Evolutionary conservation across 371 early-diverging fungal genomes (phyloP).

Genomic region (Dichotomocladium elegans): DNA sequence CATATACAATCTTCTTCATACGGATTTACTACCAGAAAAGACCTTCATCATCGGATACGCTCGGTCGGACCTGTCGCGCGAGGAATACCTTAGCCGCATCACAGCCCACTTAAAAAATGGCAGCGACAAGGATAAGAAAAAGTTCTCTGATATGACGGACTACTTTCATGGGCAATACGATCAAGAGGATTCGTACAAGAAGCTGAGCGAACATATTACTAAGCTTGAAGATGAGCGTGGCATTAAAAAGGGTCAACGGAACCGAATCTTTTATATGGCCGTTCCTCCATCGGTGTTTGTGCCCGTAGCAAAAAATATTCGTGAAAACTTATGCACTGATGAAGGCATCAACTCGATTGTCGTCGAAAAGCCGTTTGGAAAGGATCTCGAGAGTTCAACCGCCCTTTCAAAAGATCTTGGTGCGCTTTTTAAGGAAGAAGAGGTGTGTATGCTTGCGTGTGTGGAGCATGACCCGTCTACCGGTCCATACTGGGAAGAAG

Average conservation of each 20-base stretch:
- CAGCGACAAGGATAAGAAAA: slow-evolving; percentile 18
- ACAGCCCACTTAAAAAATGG: slow-evolving; percentile 64
- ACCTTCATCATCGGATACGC: slow-evolving; percentile 94
- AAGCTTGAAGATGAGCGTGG: slow-evolving; percentile 48
- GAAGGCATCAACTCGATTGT: slow-evolving; percentile 70
- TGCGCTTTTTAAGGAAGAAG: slow-evolving; percentile 77
- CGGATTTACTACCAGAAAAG: slow-evolving; percentile 72
- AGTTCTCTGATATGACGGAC: slow-evolving; percentile 67
- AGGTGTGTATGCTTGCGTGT: slow-evolving; percentile 48
- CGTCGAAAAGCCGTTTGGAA: slow-evolving; percentile 99
- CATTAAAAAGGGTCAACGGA: slow-evolving; percentile 28
- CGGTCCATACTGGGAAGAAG: not conserved
- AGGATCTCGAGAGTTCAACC: slow-evolving; percentile 80
- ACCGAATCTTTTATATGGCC: slow-evolving; percentile 96
- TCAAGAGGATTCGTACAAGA: slow-evolving; percentile 65
- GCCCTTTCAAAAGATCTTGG: slow-evolving; percentile 67
- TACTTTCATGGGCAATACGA: slow-evolving; percentile 82
- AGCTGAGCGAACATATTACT: slow-evolving; percentile 56
- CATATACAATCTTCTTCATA: slow-evolving; percentile 80
- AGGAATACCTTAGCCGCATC: slow-evolving; percentile 76
- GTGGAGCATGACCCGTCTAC: not conserved
- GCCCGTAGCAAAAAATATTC: slow-evolving; percentile 72
- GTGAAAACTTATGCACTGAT: slow-evolving; percentile 56
- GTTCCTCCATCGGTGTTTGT: slow-evolving; percentile 96
- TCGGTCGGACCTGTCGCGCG: slow-evolving; percentile 74